Evolutionary conservation across 225 moss, liverwort and hornwort genomes (phyloP).

Genomic region (Physcomitrellopsis africana): DNA sequence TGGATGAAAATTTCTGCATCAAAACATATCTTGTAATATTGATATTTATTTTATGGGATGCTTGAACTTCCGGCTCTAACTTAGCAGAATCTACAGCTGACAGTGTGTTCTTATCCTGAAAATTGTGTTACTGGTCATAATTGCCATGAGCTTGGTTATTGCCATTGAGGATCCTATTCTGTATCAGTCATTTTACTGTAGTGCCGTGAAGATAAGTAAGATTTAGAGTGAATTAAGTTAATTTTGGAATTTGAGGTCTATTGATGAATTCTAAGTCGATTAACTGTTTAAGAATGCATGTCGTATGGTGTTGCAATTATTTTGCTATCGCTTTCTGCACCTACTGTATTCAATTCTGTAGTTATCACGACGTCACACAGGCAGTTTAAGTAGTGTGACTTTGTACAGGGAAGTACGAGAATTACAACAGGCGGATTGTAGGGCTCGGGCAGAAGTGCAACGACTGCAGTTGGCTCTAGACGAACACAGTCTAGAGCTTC

Average conservation of each 20-base stretch:
- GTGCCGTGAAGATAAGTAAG: conserved; percentile 11
- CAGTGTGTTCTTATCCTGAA: conserved; percentile 17
- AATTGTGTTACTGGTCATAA: conserved; percentile 16
- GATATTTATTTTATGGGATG: too few relatives aligned
- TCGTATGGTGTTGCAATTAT: neutral
- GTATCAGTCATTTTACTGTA: neutral
- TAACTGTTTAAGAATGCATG: conserved; percentile 1
- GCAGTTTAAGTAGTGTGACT: conserved; percentile 22
- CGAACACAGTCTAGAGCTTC: conserved; percentile 87
- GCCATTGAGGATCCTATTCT: conserved; percentile 12
- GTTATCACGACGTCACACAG: conserved; percentile 7
- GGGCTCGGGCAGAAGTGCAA: conserved; percentile 83
- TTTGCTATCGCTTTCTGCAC: neutral
- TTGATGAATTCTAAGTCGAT: neutral
- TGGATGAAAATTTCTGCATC: neutral
- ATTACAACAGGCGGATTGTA: conserved; percentile 76
- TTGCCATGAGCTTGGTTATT: neutral
- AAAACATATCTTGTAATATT: too few relatives aligned
- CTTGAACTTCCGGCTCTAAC: conserved; percentile 11
- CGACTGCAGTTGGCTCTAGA: conserved; percentile 77
- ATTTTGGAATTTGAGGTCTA: conserved; percentile 14
- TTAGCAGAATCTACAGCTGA: conserved; percentile 12
- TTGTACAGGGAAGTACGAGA: conserved; percentile 68
- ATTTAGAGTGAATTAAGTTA: conserved; percentile 14
- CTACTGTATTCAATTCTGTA: conserved; percentile 1